Percentiles rank a stretch among this genome's conserved stretches.
phyloP scores from a whole-genome alignment of 1,284 basidiomycete species.

The Rhodotorula sp. region DNA sequence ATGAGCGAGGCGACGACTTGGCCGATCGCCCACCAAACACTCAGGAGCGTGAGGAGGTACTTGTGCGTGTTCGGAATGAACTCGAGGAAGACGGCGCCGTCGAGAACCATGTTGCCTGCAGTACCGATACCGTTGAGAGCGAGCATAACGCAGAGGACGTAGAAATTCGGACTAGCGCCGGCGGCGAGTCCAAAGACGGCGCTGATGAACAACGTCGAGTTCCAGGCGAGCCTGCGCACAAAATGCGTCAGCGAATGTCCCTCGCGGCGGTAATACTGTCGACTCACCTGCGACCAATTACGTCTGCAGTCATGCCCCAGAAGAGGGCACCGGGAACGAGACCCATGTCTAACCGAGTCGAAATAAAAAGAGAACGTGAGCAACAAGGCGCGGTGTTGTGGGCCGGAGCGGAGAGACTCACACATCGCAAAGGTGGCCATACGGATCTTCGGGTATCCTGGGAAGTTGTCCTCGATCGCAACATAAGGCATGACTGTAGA shows the following conservation, averaged over 20 bases:
- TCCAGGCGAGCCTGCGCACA: neutral
- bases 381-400: neutral
- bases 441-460: neutral
- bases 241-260: neutral
- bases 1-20: slow-evolving; percentile 8
- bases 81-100: slow-evolving; percentile 8
- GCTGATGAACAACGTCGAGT: slow-evolving; percentile 4
- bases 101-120: neutral
- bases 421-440: slow-evolving; percentile 4
- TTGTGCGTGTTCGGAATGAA: slow-evolving; percentile 8
- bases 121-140: slow-evolving; percentile 2
- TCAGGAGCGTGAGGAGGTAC: slow-evolving; percentile 1
- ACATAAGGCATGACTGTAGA: slow-evolving; percentile 2
- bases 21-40: neutral
- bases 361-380: neutral
- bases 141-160: slow-evolving; percentile 6
- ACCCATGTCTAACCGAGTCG: neutral
- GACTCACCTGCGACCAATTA: neutral
- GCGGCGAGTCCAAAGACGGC: slow-evolving; percentile 5
- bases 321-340: neutral
- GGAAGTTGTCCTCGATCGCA: neutral
- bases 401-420: neutral
- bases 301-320: slow-evolving; percentile 5
- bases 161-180: slow-evolving; percentile 3
- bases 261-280: neutral